These are phyloP conservation scores for Sordariomycetes sp. DNA, from an alignment of 2,329 filamentous ascomycete species.

Conservation along the genomic window DNA sequence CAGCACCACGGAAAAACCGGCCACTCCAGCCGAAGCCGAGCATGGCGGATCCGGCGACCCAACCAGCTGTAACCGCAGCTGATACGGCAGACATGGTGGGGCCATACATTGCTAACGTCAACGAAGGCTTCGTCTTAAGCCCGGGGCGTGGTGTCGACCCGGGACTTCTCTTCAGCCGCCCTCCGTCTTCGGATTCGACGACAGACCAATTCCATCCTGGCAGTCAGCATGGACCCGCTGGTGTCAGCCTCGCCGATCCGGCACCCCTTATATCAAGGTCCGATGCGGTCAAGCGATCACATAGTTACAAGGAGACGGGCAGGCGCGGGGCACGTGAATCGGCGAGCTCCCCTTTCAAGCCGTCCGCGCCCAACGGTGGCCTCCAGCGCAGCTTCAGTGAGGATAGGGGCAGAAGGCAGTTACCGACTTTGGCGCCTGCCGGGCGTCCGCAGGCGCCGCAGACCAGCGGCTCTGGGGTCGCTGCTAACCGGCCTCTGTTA, in stretches of 20 bases:
- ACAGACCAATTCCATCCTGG: slow-evolving; percentile 12
- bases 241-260: slow-evolving; percentile 2
- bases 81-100: slow-evolving; percentile 19
- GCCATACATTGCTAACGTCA: slow-evolving; percentile 15
- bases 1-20: slow-evolving; percentile 24
- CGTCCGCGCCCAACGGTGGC: slow-evolving; percentile 26
- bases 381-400: slow-evolving; percentile 43
- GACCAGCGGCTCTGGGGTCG: slow-evolving; percentile 4
- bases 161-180: slow-evolving; percentile 43
- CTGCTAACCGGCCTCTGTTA: slow-evolving; percentile 2
- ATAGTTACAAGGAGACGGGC: slow-evolving; percentile 28
- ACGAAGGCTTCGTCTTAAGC: slow-evolving; percentile 36
- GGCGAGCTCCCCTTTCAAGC: slow-evolving; percentile 38
- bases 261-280: slow-evolving; percentile 2
- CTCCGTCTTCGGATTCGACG: slow-evolving; percentile 30
- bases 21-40: slow-evolving; percentile 36
- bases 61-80: background rate
- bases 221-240: slow-evolving; percentile 3
- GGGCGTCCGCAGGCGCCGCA: slow-evolving; percentile 15
- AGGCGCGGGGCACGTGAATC: slow-evolving; percentile 24
- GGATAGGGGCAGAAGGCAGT: slow-evolving; percentile 30
- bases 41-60: slow-evolving; percentile 13
- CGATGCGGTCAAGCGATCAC: slow-evolving; percentile 27
- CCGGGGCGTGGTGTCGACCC: slow-evolving; percentile 41
- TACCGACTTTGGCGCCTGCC: slow-evolving; percentile 35